These are phyloP conservation scores for Lentinula aciculospora DNA, from an alignment of 768 basidiomycete genomes.

Conservation along the genomic window DNA sequence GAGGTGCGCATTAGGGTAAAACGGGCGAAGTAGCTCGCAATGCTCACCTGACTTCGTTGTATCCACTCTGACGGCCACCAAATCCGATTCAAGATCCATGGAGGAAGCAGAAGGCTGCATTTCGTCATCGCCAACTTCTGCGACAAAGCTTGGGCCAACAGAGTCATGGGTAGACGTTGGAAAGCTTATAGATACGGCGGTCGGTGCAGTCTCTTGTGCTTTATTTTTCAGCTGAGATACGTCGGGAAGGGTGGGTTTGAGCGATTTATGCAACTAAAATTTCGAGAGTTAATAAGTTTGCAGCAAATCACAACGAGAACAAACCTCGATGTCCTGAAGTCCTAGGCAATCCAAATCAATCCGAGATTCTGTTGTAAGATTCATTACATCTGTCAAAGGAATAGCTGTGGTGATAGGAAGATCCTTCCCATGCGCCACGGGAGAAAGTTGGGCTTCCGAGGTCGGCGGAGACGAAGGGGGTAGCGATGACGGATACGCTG, in stretches of 20 bases:
- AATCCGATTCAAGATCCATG: not conserved
- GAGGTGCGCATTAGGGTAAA: not conserved
- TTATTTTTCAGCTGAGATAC: not conserved
- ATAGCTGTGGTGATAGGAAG: not conserved
- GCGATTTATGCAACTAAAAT: not conserved
- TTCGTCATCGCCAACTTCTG: not conserved
- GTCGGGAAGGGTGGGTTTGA: not conserved
- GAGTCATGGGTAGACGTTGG: not conserved
- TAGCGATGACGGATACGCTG: not conserved
- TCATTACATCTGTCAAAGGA: not conserved
- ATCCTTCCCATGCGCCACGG: not conserved
- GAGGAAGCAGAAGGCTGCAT: not conserved
- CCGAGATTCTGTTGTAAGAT: not conserved
- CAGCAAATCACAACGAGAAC: not conserved
- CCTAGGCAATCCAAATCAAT: too few relatives aligned
- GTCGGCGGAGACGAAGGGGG: slow-evolving; percentile 2
- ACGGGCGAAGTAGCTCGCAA: not conserved
- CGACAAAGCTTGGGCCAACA: not conserved
- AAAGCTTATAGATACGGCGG: not conserved
- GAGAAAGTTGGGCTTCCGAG: slow-evolving; percentile 4
- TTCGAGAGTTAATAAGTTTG: not conserved
- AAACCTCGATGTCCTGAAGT: not conserved
- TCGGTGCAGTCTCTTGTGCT: not conserved
- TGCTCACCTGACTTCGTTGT: not conserved
- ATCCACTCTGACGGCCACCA: not conserved